phyloP scores from a whole-genome alignment of 2,329 filamentous ascomycete genomes.

The Falciphora oryzae region DNA sequence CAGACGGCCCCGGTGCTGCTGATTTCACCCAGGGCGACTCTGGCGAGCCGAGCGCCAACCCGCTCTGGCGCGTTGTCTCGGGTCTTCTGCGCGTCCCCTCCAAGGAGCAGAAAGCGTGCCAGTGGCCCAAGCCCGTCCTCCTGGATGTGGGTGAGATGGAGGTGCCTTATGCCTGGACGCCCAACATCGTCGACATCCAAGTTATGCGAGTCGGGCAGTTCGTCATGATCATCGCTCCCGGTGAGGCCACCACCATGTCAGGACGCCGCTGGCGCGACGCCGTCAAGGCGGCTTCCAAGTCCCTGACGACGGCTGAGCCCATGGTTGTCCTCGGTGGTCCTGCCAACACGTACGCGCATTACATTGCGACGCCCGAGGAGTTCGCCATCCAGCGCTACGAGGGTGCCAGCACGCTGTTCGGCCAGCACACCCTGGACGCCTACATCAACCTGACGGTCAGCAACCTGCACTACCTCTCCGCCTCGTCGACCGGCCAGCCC shows the following conservation, averaged over 20 bases:
- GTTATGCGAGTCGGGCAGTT: constrained; percentile 76
- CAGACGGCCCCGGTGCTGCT: constrained; percentile 84
- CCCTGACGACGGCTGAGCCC: constrained; percentile 44
- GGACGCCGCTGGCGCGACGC: constrained; percentile 79
- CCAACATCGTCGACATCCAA: constrained; percentile 87
- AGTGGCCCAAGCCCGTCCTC: constrained; percentile 75
- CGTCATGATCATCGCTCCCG: constrained; percentile 77
- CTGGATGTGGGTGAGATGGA: constrained; percentile 77
- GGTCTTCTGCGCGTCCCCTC: constrained; percentile 64
- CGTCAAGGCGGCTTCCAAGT: constrained; percentile 45
- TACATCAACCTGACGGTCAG: constrained; percentile 82
- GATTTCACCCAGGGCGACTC: constrained; percentile 86
- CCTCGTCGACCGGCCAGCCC: constrained; percentile 35
- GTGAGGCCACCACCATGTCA: constrained; percentile 88
- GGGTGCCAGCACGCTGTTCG: constrained; percentile 87
- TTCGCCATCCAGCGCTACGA: constrained; percentile 85
- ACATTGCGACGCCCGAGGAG: constrained; percentile 74
- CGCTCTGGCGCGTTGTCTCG: constrained; percentile 71
- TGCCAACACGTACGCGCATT: constrained; percentile 85
- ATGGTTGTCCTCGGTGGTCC: constrained; percentile 83
- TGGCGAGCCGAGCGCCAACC: constrained; percentile 61
- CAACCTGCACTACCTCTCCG: constrained; percentile 60
- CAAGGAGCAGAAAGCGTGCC: constrained; percentile 65
- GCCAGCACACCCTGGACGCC: constrained; percentile 73
- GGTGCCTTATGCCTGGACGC: constrained; percentile 74